Evolutionary conservation across 495 filamentous ascomycete species (phyloP).

Genomic region (Penicillium coprophilum): DNA sequence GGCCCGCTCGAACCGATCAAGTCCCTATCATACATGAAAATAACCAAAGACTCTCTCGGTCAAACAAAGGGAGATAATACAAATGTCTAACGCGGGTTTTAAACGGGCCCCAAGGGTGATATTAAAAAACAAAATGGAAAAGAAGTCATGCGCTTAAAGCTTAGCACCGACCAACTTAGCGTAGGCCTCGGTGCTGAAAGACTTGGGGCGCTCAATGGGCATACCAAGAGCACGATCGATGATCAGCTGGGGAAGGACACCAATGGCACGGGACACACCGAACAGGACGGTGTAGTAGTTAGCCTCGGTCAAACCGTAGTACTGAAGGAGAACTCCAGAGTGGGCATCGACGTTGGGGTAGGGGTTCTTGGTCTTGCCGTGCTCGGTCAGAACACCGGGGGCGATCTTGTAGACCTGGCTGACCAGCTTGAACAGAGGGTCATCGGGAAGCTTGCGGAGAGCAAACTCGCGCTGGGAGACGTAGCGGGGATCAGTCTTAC

Average conservation of each 20-base stretch:
- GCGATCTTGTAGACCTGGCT: slow-evolving; percentile 99
- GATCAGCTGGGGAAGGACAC: slow-evolving; percentile 98
- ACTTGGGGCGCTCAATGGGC: slow-evolving; percentile 77
- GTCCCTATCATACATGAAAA: slow-evolving; percentile 49
- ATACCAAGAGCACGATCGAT: slow-evolving; percentile 94
- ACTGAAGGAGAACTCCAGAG: slow-evolving; percentile 97
- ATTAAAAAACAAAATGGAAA: slow-evolving; percentile 13
- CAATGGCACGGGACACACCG: slow-evolving; percentile 95
- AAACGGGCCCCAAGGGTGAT: slow-evolving; percentile 9
- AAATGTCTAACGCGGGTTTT: slow-evolving; percentile 17
- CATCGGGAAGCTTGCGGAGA: slow-evolving; percentile 84
- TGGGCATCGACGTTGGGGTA: slow-evolving; percentile 78
- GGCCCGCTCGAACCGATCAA: slow-evolving; percentile 48
- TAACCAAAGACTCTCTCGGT: slow-evolving; percentile 36
- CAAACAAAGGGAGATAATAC: slow-evolving; percentile 37
- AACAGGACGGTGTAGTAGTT: slow-evolving; percentile 99
- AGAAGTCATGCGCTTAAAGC: slow-evolving; percentile 60
- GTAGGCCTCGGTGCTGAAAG: slow-evolving; percentile 94
- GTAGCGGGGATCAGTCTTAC: slow-evolving; percentile 99
- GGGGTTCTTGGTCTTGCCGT: slow-evolving; percentile 98
- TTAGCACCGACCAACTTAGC: slow-evolving; percentile 89
- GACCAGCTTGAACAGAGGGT: slow-evolving; percentile 99
- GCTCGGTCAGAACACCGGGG: slow-evolving; percentile 94
- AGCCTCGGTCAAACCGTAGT: slow-evolving; percentile 97
- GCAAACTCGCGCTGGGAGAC: slow-evolving; percentile 96